phyloP scores from a whole-genome alignment of 495 filamentous ascomycete genomes.

The Jackrogersella multiformis region DNA sequence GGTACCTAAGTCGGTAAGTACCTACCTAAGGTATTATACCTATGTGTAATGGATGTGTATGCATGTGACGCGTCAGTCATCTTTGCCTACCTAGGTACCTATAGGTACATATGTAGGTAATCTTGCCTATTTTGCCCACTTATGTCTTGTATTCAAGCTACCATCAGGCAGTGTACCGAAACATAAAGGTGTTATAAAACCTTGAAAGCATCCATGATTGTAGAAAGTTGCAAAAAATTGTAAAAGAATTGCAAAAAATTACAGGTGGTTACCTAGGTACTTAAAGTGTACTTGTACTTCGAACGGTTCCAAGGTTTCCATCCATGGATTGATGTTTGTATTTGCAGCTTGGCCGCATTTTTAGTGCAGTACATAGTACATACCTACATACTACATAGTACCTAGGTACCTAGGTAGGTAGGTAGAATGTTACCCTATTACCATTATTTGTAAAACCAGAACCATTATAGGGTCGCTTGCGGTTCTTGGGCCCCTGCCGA shows the following conservation, averaged over 20 bases:
- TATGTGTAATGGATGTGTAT: slow-evolving; percentile 3
- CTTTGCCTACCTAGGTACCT: neutral
- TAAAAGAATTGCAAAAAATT: too few species aligned
- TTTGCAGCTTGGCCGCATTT: neutral
- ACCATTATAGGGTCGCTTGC: slow-evolving; percentile 32
- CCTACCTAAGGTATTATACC: too few species aligned
- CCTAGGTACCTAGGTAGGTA: too few species aligned
- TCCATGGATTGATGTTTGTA: slow-evolving; percentile 1
- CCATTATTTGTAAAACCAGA: slow-evolving; percentile 45
- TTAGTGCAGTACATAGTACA: too few species aligned
- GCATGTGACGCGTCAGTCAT: neutral
- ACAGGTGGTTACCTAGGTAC: neutral
- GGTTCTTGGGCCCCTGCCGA: slow-evolving; percentile 25
- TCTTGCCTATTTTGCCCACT: too few species aligned
- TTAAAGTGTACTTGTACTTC: neutral
- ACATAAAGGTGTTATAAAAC: too few species aligned
- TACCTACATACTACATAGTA: too few species aligned
- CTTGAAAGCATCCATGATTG: too few species aligned
- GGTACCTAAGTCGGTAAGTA: neutral
- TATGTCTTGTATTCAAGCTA: too few species aligned
- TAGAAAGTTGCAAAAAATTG: too few species aligned
- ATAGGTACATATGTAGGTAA: too few species aligned
- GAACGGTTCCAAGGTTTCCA: neutral
- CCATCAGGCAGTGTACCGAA: too few species aligned
- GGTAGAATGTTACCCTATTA: slow-evolving; percentile 30